Evolutionary conservation across 495 filamentous ascomycete species (phyloP).

Genomic region (Extremus antarcticus): DNA sequence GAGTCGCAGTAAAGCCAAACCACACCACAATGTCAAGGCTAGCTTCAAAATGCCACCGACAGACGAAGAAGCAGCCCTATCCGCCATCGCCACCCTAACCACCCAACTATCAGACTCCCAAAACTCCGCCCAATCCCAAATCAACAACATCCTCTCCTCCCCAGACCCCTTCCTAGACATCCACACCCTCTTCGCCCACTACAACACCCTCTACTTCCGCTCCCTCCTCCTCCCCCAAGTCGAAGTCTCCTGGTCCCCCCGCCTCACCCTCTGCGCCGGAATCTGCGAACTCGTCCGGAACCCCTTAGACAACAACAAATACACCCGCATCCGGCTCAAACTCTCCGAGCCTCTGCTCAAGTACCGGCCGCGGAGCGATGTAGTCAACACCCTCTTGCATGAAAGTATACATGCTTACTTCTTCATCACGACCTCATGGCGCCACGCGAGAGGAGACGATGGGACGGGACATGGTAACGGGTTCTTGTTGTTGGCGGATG

Average conservation of each 20-base stretch:
- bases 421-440: conserved; percentile 30
- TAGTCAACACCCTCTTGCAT: conserved; percentile 30
- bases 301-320: conserved; percentile 19
- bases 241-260: conserved; percentile 27
- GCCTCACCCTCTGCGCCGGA: conserved; percentile 30
- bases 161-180: conserved; percentile 28
- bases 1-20: too few relatives aligned
- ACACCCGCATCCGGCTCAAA: conserved; percentile 28
- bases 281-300: conserved; percentile 30
- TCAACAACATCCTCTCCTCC: conserved; percentile 19
- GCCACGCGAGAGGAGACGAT: conserved; percentile 28
- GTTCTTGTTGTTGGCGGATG: conserved; percentile 27
- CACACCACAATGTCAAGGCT: not conserved
- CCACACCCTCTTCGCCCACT: conserved; percentile 26
- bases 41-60: conserved; percentile 28
- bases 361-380: conserved; percentile 26
- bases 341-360: conserved; percentile 28
- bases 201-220: conserved; percentile 29
- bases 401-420: conserved; percentile 32
- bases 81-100: conserved; percentile 24
- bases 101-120: conserved; percentile 24
- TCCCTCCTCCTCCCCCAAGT: conserved; percentile 23
- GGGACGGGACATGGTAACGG: conserved; percentile 29
- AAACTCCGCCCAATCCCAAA: conserved; percentile 13
- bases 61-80: conserved; percentile 29